Evolutionary conservation across 192 early-diverging fungal species (phyloP), one percentile per base, ranked within the genome.

Genomic region (Podochytrium sp.): DNA sequence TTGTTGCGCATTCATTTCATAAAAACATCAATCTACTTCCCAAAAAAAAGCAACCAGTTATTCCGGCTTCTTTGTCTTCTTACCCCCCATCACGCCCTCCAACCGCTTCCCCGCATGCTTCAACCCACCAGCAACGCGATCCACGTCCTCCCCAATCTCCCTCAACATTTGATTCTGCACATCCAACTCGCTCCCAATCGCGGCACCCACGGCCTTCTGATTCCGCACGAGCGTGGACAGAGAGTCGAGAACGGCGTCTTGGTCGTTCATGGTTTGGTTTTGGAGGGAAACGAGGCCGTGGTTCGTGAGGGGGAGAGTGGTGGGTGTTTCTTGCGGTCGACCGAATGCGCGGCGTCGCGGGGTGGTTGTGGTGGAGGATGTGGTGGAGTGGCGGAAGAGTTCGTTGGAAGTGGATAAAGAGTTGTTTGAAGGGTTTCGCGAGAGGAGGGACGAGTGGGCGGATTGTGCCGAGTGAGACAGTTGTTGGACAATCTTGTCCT

Each of bases 161-260:
- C 89, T 89, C 72, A 99, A 75, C 70, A 98, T 55, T 73, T 91
- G 87, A 81, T 93, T 99, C 73, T 99, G 97, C 72, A 89, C 78
- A 57, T 98, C 96, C 37, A 99, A 82, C 79, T 99, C 97, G 23
- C 95, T 77, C 25, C 91, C 90, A 62, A 99, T 98, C 18, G 91
- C 87, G 59, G 89, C 53, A 18, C 96, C 95, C 79, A 99, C 87
- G 70, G 96, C 88, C 69, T 89, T 87, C 76, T 99, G 97, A 49
- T 95, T 84, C 47, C 83, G 80, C 62, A 99, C 71, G 30, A 96
- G 90, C 20, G 84, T 68, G 32, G 87, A 88, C 38, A 99, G 87
- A n/a, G 90, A 84, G 6, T 90, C 86, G 3, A 95, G 87, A 62
- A 88, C 85, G 32, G 79, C 74, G 68, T 99, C 97, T 71, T 99